Evolutionary conservation across 2,329 filamentous ascomycete genomes (phyloP), one percentile per base, ranked within the genome.

Genomic region (Sporothrix phasma): DNA sequence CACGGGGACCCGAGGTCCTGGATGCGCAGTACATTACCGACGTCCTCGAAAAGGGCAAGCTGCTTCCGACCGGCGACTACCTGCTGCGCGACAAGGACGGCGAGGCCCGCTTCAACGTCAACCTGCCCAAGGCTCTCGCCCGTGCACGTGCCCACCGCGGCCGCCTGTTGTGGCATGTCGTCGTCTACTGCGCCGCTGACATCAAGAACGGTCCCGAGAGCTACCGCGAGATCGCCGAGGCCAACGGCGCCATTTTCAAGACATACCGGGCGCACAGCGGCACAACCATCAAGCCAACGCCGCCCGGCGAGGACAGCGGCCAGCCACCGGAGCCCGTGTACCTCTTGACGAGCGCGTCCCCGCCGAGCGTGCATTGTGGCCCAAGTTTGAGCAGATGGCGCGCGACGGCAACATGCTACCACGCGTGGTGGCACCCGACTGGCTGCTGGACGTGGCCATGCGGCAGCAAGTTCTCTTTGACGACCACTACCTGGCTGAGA

Each of bases 361-460:
- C 80, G 82, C 85, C 2, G 92, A 97, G 73, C 82, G 82, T 72
- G 82, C 83, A 67, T 76, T 96, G 64, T 97, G 92, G 90, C 78
- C 81, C 15, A 86, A 85, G 66, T 99, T 99, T 74, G 81, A 85
- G 64, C 84, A 89, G 61, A 87, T 96, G 83, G 92, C 90, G 2
- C 78, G 81, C 67, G 88, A 87, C 69, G 87, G 89, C 51, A 87
- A 90, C 72, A 92, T 93, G 82, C 82, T 87, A 68, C 88, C 92
- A 2, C 81, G 89, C 62, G 86, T 99, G 46, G 91, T 97, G 26
- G 84, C 83, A 54, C 84, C 89, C 2, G 92, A 99, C 72, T 99
- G 94, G 94, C 74, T 99, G 70, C 78, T 99, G 64, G 88, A 92
- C 71, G 87, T 92, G 66, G 90, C 91, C 4, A 93, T 99, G 89